Evolutionary conservation across 1,284 basidiomycete genomes (phyloP).

Genomic region (Calocybe gambosa): DNA sequence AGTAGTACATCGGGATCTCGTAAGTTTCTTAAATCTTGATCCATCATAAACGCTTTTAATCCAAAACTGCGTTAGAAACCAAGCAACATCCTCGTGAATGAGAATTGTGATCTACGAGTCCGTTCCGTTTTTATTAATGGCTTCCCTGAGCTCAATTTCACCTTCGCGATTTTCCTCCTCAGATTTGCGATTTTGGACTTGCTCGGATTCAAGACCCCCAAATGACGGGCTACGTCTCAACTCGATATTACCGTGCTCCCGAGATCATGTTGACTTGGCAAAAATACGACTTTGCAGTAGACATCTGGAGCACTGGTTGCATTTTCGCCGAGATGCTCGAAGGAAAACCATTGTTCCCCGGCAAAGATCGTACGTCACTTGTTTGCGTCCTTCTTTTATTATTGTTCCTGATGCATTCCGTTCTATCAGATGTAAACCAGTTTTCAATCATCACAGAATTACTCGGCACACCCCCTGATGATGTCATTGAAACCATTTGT

Average conservation of each 20-base stretch:
- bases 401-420: conserved; percentile 9
- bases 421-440: conserved; percentile 89
- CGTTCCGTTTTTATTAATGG: conserved; percentile 1
- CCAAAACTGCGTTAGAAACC: conserved; percentile 67
- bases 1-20: conserved; percentile 96
- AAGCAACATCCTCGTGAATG: conserved; percentile 99
- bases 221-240: conserved; percentile 99
- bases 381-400: conserved; percentile 1
- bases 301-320: conserved; percentile 99
- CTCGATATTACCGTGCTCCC: conserved; percentile 96
- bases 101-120: conserved; percentile 90
- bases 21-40: conserved; percentile 29
- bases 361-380: conserved; percentile 82
- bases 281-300: conserved; percentile 99
- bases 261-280: conserved; percentile 99
- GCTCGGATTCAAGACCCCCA: conserved; percentile 97
- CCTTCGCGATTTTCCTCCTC: conserved; percentile 7
- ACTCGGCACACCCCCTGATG: conserved; percentile 95
- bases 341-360: conserved; percentile 97
- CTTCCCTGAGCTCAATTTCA: conserved; percentile 7
- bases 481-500: conserved; percentile 98
- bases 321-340: conserved; percentile 99
- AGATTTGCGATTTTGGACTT: conserved; percentile 99
- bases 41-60: conserved; percentile 2
- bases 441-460: conserved; percentile 99